Percentiles rank a stretch among this genome's conserved stretches.
Evolutionary conservation across 2,329 filamentous ascomycete genomes (phyloP).

Genomic region (Penicillium concentricum): DNA sequence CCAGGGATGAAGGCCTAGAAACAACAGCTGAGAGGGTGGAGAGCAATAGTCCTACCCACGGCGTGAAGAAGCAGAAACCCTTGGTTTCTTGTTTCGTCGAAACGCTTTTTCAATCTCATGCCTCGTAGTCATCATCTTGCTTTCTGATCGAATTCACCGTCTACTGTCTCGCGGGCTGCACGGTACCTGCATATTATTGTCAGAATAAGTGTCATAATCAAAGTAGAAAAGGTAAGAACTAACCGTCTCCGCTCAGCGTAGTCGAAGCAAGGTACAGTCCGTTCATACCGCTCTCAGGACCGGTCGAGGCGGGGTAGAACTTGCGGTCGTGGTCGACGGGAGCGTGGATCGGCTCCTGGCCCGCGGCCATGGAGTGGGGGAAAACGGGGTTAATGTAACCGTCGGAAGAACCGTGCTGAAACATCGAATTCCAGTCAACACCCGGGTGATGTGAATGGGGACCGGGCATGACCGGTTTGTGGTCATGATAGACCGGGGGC

Average conservation of each 20-base stretch:
- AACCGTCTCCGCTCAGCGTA: constrained; percentile 49
- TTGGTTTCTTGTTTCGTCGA: background rate
- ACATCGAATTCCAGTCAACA: constrained; percentile 77
- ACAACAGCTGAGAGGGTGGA: constrained; percentile 4
- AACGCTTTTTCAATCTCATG: constrained; percentile 8
- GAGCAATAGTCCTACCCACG: constrained; percentile 13
- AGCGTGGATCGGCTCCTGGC: constrained; percentile 67
- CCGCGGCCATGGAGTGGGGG: constrained; percentile 65
- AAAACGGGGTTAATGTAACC: constrained; percentile 63
- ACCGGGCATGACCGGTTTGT: constrained; percentile 57
- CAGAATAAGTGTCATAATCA: constrained; percentile 42
- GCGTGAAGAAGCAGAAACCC: constrained; percentile 1
- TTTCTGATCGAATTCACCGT: constrained; percentile 48
- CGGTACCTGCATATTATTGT: constrained; percentile 53
- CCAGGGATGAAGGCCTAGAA: constrained; percentile 2
- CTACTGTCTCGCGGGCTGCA: constrained; percentile 56
- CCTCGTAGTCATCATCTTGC: constrained; percentile 1
- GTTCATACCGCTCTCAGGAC: constrained; percentile 47
- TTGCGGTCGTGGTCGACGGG: constrained; percentile 58
- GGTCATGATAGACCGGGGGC: constrained; percentile 40
- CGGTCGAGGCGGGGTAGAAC: constrained; percentile 51
- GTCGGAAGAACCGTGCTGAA: constrained; percentile 69
- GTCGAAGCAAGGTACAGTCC: constrained; percentile 50
- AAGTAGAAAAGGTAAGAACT: constrained; percentile 8
- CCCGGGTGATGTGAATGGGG: constrained; percentile 59